phyloP scores from a whole-genome alignment of 2,329 filamentous ascomycete species.

The Sclerotinia spermophila region DNA sequence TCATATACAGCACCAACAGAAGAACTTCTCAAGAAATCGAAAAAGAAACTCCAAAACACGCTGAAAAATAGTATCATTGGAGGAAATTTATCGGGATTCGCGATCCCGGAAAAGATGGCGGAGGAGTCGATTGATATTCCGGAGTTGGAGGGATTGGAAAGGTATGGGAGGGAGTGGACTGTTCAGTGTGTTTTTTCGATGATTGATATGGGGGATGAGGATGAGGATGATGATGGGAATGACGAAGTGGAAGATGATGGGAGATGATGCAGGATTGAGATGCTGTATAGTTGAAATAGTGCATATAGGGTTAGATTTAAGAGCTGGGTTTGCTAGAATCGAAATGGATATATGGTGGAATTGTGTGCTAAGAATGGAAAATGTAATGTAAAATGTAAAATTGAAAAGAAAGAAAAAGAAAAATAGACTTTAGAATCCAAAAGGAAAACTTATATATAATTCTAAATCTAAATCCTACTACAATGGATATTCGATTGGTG shows the following conservation, averaged over 20 bases:
- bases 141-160: background rate
- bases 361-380: background rate
- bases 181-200: background rate
- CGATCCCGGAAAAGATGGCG: rapidly evolving
- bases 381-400: too few species aligned
- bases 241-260: background rate
- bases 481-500: too few species aligned
- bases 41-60: background rate
- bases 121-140: background rate
- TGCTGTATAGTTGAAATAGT: too few species aligned
- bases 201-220: background rate
- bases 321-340: background rate
- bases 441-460: too few species aligned
- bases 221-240: background rate
- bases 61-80: background rate
- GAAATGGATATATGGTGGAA: background rate
- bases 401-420: too few species aligned
- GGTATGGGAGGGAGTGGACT: background rate
- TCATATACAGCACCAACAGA: background rate
- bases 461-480: too few species aligned
- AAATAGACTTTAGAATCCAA: too few species aligned
- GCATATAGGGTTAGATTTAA: background rate
- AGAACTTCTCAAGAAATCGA: background rate
- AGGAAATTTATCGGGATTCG: background rate
- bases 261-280: background rate